Percentiles rank a stretch among this genome's conserved stretches.
Evolutionary conservation across 257 asterid genomes (phyloP).

Genomic region (Salvia hispanica): DNA sequence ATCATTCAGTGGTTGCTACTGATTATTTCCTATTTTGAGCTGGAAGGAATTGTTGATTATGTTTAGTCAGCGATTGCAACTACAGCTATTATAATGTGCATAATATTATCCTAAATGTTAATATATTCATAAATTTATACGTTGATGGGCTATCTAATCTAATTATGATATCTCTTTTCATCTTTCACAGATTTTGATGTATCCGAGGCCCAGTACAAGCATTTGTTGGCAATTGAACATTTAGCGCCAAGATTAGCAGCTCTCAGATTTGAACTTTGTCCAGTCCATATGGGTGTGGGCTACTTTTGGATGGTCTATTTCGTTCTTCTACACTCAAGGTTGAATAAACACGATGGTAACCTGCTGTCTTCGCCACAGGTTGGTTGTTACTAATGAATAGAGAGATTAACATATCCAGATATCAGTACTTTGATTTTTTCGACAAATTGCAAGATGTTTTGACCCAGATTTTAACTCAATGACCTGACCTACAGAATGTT

Average conservation of each 20-base stretch:
- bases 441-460: background rate
- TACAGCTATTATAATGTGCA: background rate
- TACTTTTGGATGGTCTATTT: constrained; percentile 99
- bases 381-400: constrained; percentile 30
- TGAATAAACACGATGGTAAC: constrained; percentile 72
- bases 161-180: constrained; percentile 25
- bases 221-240: constrained; percentile 73
- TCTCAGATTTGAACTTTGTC: constrained; percentile 92
- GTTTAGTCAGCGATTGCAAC: background rate
- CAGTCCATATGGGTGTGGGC: constrained; percentile 84
- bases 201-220: constrained; percentile 79
- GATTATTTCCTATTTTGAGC: too few species aligned
- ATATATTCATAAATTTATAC: background rate
- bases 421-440: constrained; percentile 19
- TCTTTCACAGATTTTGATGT: constrained; percentile 69
- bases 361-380: constrained; percentile 87
- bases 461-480: constrained; percentile 24
- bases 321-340: constrained; percentile 86
- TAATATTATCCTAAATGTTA: background rate
- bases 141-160: constrained; percentile 22
- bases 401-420: constrained; percentile 2
- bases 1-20: constrained; percentile 1
- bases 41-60: constrained; percentile 8
- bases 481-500: constrained; percentile 9
- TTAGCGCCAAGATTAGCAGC: constrained; percentile 90